phyloP scores from a whole-genome alignment of 768 basidiomycete genomes.

The Trametes cubensis region DNA sequence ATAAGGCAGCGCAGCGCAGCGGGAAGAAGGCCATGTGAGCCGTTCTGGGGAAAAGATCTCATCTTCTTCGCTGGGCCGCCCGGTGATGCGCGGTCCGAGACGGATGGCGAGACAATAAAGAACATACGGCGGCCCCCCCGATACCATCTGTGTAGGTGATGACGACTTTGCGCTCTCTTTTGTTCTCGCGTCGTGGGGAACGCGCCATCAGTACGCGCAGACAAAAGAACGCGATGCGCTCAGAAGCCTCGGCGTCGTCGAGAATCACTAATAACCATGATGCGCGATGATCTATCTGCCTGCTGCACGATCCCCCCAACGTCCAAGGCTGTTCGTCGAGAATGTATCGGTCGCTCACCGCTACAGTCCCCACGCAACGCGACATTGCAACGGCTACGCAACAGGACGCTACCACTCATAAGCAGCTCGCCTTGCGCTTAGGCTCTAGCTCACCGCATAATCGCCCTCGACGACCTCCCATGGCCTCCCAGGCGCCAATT shows the following conservation, averaged over 20 bases:
- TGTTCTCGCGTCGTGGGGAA: constrained; percentile 8
- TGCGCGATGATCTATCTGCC: constrained; percentile 12
- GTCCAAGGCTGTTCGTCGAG: constrained; percentile 7
- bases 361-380: constrained; percentile 23
- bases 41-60: constrained; percentile 11
- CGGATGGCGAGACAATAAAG: constrained; percentile 11
- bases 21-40: constrained; percentile 15
- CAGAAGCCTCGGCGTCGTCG: not conserved
- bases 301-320: constrained; percentile 9
- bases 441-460: not conserved
- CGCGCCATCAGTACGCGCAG: constrained; percentile 6
- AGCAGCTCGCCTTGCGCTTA: constrained; percentile 18
- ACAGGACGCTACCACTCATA: not conserved
- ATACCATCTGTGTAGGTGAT: constrained; percentile 9
- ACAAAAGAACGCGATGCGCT: constrained; percentile 14
- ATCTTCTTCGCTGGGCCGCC: not conserved
- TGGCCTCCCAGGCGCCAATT: constrained; percentile 12
- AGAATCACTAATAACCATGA: constrained; percentile 21
- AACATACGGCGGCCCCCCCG: not conserved
- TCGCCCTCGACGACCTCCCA: not conserved
- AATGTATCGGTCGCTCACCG: constrained; percentile 20
- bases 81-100: constrained; percentile 15
- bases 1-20: constrained; percentile 2
- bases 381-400: constrained; percentile 5
- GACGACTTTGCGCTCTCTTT: constrained; percentile 10